These are phyloP conservation scores for Exophiala sp. DNA, from an alignment of 2,329 filamentous ascomycete species.

Conservation along the genomic window DNA sequence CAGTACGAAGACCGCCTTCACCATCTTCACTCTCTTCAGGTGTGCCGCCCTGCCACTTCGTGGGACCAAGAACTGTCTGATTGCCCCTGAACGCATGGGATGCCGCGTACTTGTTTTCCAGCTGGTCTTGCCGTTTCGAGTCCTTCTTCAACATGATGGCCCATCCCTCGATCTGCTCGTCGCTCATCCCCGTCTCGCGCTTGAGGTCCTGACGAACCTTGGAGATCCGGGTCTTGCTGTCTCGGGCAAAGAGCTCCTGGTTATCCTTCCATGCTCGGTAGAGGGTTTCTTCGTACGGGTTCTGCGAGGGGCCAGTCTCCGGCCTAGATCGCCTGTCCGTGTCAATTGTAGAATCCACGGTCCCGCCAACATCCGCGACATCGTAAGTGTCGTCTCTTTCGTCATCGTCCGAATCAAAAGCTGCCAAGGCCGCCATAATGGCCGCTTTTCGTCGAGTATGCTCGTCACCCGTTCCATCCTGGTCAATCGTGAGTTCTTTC, in stretches of 20 bases:
- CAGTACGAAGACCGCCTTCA: conserved; percentile 13
- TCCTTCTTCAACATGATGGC: conserved; percentile 75
- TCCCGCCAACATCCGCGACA: conserved; percentile 81
- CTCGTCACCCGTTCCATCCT: conserved; percentile 36
- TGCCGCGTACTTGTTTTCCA: conserved; percentile 59
- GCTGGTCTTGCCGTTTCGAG: conserved; percentile 57
- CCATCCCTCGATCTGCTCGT: conserved; percentile 94
- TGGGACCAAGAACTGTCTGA: conserved; percentile 21
- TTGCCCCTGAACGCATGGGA: conserved; percentile 17
- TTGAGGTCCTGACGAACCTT: conserved; percentile 59
- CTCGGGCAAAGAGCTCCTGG: conserved; percentile 63
- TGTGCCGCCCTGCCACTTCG: conserved; percentile 24
- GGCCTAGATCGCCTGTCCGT: conserved; percentile 18
- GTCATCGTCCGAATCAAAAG: conserved; percentile 90
- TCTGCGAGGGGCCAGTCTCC: conserved; percentile 18
- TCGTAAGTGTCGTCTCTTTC: conserved; percentile 98
- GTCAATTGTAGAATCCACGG: conserved; percentile 58
- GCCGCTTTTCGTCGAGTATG: conserved; percentile 70
- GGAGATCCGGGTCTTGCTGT: conserved; percentile 62
- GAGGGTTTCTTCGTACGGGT: conserved; percentile 58
- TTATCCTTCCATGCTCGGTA: conserved; percentile 65
- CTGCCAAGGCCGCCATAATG: conserved; percentile 78
- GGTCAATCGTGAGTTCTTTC: conserved; percentile 20
- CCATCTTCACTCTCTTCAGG: conserved; percentile 24
- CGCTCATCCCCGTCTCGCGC: conserved; percentile 77